Conservation (phyloP, 371 early-diverging fungal genomes). For the Fennellomyces sp. region DNA sequence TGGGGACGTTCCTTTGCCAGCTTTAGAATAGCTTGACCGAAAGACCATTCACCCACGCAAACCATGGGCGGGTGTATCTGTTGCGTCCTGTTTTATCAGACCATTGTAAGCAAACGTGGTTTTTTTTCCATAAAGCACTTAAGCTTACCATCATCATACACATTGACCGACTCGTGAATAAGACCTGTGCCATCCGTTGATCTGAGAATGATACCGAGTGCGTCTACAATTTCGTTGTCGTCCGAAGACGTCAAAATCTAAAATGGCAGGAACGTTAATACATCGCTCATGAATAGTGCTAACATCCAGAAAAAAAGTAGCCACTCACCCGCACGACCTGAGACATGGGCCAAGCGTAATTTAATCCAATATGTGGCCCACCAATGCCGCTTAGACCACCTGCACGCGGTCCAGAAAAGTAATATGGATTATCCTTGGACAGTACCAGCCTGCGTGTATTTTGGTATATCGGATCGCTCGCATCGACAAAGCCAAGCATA, state of each 20-base stretch:
- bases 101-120: too few species aligned
- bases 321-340: constrained; percentile 29
- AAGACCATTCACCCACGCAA: constrained; percentile 54
- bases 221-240: constrained; percentile 33
- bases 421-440: constrained; percentile 63
- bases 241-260: constrained; percentile 30
- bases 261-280: not conserved
- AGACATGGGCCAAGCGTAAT: constrained; percentile 37
- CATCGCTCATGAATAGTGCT: too few species aligned
- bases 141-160: constrained; percentile 24
- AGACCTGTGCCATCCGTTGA: constrained; percentile 35
- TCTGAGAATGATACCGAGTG: constrained; percentile 28
- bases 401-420: constrained; percentile 49
- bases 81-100: too few species aligned
- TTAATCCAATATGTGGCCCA: constrained; percentile 57
- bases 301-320: too few species aligned
- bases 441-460: constrained; percentile 61
- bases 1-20: constrained; percentile 33
- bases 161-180: constrained; percentile 48
- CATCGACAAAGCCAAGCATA: constrained; percentile 58
- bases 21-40: constrained; percentile 47
- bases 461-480: constrained; percentile 55
- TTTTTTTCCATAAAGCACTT: not conserved
- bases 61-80: constrained; percentile 43
- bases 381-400: constrained; percentile 69